Conservation (phyloP, 805 yeast genomes). For the Wickerhamomyces ciferrii region DNA sequence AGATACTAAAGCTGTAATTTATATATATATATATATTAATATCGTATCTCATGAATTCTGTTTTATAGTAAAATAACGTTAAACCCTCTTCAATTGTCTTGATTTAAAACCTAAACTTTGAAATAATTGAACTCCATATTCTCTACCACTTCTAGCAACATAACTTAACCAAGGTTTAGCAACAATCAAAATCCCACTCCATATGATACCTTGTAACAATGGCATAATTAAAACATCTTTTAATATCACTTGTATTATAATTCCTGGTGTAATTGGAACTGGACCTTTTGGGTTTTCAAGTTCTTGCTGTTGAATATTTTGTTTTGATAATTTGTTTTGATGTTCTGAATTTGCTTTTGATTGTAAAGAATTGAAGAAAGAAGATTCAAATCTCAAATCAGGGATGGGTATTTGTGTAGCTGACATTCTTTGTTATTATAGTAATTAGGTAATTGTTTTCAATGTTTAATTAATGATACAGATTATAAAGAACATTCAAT, state of each 20-base stretch:
- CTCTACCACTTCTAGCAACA: constrained; percentile 20
- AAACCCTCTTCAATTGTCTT: neutral
- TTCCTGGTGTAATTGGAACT: constrained; percentile 30
- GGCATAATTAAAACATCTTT: constrained; percentile 52
- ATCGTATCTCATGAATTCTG: neutral
- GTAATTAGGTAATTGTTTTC: too few relatives aligned
- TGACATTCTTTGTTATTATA: too few relatives aligned
- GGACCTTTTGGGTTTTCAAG: too few relatives aligned
- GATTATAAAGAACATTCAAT: too few relatives aligned
- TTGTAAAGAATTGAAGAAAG: constrained; percentile 40
- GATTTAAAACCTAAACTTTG: constrained; percentile 7
- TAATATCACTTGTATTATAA: constrained; percentile 41
- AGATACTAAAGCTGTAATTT: too few relatives aligned
- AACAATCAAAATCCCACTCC: constrained; percentile 35
- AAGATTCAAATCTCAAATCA: constrained; percentile 62
- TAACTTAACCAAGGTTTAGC: constrained; percentile 29
- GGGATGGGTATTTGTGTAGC: constrained; percentile 32
- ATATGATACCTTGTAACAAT: constrained; percentile 44
- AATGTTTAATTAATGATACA: too few relatives aligned
- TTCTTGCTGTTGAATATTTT: neutral
- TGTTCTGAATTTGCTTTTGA: constrained; percentile 2
- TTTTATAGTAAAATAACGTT: neutral
- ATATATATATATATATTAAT: too few relatives aligned
- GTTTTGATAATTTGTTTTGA: neutral
- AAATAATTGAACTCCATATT: constrained; percentile 15